phyloP scores from a whole-genome alignment of 805 yeast genomes.

The Sugiyamaella americana region DNA sequence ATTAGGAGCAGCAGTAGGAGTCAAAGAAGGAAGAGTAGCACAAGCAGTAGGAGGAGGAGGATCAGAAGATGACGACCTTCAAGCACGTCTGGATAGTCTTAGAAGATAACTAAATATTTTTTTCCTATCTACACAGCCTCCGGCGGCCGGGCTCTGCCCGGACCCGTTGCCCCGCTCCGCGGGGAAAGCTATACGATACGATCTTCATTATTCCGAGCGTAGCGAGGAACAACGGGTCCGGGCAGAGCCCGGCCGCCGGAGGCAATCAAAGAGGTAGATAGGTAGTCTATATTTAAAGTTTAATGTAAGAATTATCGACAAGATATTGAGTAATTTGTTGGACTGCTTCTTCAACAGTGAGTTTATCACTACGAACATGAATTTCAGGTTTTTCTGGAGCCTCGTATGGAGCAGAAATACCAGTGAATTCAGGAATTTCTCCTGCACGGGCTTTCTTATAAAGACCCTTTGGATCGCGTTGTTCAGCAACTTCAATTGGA shows the following conservation, averaged over 20 bases:
- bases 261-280: not conserved
- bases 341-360: constrained; percentile 77
- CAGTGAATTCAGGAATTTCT: constrained; percentile 87
- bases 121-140: not conserved
- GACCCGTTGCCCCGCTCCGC: not conserved
- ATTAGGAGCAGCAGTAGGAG: constrained; percentile 23
- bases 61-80: constrained; percentile 71
- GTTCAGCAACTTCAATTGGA: constrained; percentile 89
- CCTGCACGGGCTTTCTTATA: constrained; percentile 97
- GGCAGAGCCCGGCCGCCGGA: not conserved
- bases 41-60: constrained; percentile 46
- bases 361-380: constrained; percentile 65
- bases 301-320: not conserved
- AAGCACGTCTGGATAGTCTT: constrained; percentile 79
- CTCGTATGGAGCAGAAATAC: constrained; percentile 93
- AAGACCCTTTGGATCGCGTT: constrained; percentile 95
- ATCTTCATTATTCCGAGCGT: not conserved
- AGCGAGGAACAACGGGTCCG: not conserved
- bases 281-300: not conserved
- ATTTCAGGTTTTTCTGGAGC: constrained; percentile 83
- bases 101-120: constrained; percentile 40
- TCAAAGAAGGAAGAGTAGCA: constrained; percentile 39
- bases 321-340: constrained; percentile 57
- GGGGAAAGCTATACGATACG: too few species aligned
- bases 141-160: not conserved